Conservation (phyloP, 352 stramenopile genomes). For the Phytophthora litchii region DNA sequence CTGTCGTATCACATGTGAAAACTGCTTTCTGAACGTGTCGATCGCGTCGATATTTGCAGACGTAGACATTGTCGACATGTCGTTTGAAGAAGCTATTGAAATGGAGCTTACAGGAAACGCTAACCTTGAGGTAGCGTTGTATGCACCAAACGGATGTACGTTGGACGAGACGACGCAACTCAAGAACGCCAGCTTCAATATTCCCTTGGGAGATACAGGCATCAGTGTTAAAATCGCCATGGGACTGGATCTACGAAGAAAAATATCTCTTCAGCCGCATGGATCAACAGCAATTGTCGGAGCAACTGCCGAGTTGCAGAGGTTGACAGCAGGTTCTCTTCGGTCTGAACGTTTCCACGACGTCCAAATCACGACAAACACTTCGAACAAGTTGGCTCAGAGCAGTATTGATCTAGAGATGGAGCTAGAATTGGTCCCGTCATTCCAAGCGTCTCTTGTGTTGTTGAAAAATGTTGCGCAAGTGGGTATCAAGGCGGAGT, state of each 20-base stretch:
- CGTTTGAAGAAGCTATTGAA: conserved; percentile 25
- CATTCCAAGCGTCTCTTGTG: conserved; percentile 28
- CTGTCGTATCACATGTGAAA: conserved; percentile 32
- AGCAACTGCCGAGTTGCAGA: conserved; percentile 13
- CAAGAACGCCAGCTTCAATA: conserved; percentile 25
- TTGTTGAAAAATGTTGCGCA: conserved; percentile 22
- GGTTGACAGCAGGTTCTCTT: conserved; percentile 22
- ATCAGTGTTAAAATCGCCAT: conserved; percentile 28
- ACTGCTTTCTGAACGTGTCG: conserved; percentile 36
- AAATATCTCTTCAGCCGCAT: conserved; percentile 28
- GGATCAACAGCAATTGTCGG: conserved; percentile 23
- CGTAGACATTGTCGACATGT: conserved; percentile 14
- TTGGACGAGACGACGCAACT: conserved; percentile 33
- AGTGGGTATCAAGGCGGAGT: conserved; percentile 27
- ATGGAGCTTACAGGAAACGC: conserved; percentile 26
- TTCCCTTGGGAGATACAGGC: conserved; percentile 27
- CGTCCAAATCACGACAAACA: conserved; percentile 26
- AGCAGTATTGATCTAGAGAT: conserved; percentile 30
- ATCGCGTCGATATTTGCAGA: conserved; percentile 29
- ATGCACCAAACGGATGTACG: conserved; percentile 27
- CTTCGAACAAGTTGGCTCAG: conserved; percentile 28
- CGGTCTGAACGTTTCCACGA: conserved; percentile 25
- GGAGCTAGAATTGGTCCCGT: conserved; percentile 23
- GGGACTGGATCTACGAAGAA: conserved; percentile 25
- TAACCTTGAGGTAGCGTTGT: conserved; percentile 29